Evolutionary conservation across 2,329 filamentous ascomycete species (phyloP).

Genomic region (Pyricularia grisea): DNA sequence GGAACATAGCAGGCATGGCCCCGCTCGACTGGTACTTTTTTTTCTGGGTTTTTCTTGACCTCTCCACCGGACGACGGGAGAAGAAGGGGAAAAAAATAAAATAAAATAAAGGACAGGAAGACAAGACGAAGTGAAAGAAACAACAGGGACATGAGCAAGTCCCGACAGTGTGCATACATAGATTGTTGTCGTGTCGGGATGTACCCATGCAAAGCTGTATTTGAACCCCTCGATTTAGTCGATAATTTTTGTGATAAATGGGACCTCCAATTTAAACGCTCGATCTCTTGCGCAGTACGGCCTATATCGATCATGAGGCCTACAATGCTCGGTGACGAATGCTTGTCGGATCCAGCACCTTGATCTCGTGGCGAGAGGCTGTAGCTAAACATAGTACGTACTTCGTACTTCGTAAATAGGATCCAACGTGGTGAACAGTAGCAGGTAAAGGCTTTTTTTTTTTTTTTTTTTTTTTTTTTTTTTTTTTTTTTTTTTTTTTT

Average conservation of each 20-base stretch:
- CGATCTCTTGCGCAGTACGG: neutral
- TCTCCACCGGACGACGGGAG: neutral
- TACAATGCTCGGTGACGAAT: neutral
- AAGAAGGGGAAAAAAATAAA: too few relatives aligned
- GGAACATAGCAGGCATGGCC: neutral
- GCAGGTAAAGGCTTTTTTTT: too few relatives aligned
- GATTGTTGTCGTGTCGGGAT: neutral
- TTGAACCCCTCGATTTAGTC: neutral
- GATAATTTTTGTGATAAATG: neutral
- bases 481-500: too few relatives aligned
- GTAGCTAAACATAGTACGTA: neutral
- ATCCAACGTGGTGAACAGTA: neutral
- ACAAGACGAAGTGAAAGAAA: neutral
- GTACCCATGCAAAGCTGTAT: neutral
- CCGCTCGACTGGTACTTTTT: neutral
- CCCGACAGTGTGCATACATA: neutral
- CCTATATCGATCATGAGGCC: neutral
- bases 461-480: too few relatives aligned
- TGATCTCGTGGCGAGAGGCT: neutral
- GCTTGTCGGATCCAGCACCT: neutral
- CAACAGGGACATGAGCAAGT: neutral
- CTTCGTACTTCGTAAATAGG: neutral
- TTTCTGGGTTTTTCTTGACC: neutral
- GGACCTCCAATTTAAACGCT: neutral
- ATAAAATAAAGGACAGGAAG: neutral